Conservation (phyloP, 2,329 filamentous ascomycete genomes). For the Botrytis squamosa region DNA sequence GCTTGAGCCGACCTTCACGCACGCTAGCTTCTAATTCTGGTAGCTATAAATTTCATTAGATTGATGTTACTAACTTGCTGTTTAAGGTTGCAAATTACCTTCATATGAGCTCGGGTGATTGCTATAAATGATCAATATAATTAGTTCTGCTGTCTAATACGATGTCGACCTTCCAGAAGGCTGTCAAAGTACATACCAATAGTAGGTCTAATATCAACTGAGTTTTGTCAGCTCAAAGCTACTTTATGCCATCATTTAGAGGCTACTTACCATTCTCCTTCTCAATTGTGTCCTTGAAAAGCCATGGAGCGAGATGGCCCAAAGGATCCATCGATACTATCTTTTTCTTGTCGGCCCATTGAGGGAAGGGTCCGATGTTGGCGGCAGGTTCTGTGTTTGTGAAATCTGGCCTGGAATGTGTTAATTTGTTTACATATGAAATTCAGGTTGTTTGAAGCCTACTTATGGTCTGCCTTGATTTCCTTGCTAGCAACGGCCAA, state of each 20-base stretch:
- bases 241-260: neutral
- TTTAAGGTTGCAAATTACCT: conserved; percentile 29
- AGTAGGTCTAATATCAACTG: conserved; percentile 41
- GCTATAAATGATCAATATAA: conserved; percentile 26
- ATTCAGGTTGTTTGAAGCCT: conserved; percentile 25
- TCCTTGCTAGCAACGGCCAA: conserved; percentile 90
- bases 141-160: conserved; percentile 24
- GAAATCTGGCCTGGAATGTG: conserved; percentile 56
- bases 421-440: neutral
- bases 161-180: neutral
- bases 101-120: conserved; percentile 41
- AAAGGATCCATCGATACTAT: conserved; percentile 97
- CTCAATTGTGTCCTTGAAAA: conserved; percentile 76
- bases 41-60: conserved; percentile 48
- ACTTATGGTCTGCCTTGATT: conserved; percentile 76
- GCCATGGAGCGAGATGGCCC: conserved; percentile 81
- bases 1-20: conserved; percentile 67
- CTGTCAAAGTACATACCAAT: conserved; percentile 33
- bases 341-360: conserved; percentile 88
- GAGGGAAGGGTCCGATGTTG: conserved; percentile 80
- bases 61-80: neutral
- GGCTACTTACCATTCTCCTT: conserved; percentile 61
- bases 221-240: conserved; percentile 27
- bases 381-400: conserved; percentile 91
- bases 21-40: conserved; percentile 92